Percentiles rank a stretch among this genome's conserved stretches.
These are phyloP conservation scores for Monosporozyma servazzii DNA, from an alignment of 805 yeast genomes.

Conservation along the genomic window DNA sequence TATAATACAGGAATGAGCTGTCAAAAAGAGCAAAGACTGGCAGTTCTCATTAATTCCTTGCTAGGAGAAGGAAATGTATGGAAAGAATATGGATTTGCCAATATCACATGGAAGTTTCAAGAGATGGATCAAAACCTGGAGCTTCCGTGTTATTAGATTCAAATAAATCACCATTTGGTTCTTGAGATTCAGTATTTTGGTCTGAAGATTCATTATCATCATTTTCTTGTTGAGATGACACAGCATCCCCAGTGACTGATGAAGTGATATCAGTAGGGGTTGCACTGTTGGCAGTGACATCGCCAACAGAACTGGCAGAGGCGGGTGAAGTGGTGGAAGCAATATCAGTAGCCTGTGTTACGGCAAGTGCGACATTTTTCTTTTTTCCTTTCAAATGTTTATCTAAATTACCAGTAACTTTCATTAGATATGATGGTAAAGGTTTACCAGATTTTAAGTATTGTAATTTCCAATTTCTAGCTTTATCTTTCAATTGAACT, in stretches of 20 bases:
- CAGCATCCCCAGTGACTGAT: neutral
- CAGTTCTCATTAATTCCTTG: too few species aligned
- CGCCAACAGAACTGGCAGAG: neutral
- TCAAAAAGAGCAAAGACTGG: too few species aligned
- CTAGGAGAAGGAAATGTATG: neutral
- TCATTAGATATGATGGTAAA: conserved; percentile 68
- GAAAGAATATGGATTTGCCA: neutral
- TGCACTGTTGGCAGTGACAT: neutral
- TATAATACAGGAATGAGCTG: too few species aligned
- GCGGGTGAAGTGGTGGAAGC: neutral
- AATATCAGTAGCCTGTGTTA: neutral
- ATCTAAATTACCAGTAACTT: conserved; percentile 82
- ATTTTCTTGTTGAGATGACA: neutral
- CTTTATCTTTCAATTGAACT: conserved; percentile 91
- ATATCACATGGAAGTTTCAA: conserved; percentile 14
- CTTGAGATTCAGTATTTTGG: conserved; percentile 5
- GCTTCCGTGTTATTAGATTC: conserved; percentile 11
- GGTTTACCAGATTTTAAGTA: conserved; percentile 66
- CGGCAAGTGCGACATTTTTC: conserved; percentile 8
- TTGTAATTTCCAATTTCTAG: conserved; percentile 89
- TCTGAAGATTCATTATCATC: neutral
- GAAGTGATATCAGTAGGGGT: neutral
- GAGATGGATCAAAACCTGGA: conserved; percentile 18
- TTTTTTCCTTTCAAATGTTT: conserved; percentile 39
- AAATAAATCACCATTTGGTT: conserved; percentile 9